phyloP scores from a whole-genome alignment of 2,329 filamentous ascomycete species.

The Penicillium vulpinum region DNA sequence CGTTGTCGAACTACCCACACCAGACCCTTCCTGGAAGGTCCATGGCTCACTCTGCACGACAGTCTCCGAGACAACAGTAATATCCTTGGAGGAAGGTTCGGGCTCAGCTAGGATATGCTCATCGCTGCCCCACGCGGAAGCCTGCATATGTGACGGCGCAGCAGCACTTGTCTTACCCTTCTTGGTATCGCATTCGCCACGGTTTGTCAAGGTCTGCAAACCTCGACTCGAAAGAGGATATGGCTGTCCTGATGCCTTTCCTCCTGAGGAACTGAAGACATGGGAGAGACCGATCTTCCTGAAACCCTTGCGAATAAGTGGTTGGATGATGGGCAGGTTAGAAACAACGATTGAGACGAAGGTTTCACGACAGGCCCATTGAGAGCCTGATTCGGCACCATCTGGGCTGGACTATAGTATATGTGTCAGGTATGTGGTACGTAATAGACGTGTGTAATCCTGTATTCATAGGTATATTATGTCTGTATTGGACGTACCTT shows the following conservation, averaged over 20 bases:
- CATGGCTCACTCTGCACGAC: slow-evolving; percentile 27
- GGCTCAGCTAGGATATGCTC: slow-evolving; percentile 25
- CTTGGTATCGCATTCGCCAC: slow-evolving; percentile 12
- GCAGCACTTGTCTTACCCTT: slow-evolving; percentile 12
- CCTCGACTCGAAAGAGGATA: slow-evolving; percentile 24
- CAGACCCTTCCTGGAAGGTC: background rate
- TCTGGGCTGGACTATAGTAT: slow-evolving; percentile 29
- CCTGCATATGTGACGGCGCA: slow-evolving; percentile 16
- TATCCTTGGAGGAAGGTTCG: slow-evolving; percentile 16
- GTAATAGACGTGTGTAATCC: background rate
- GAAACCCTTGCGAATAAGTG: slow-evolving; percentile 27
- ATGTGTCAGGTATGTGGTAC: background rate
- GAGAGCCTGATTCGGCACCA: slow-evolving; percentile 39
- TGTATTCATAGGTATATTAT: background rate
- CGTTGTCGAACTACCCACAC: slow-evolving; percentile 1
- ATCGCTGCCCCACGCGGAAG: slow-evolving; percentile 31
- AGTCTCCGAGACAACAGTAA: slow-evolving; percentile 30
- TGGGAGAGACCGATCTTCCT: slow-evolving; percentile 28
- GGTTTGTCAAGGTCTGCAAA: slow-evolving; percentile 14
- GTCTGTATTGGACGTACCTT: slow-evolving; percentile 24
- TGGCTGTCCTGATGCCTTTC: slow-evolving; percentile 18
- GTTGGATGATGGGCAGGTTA: slow-evolving; percentile 45
- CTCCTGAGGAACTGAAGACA: slow-evolving; percentile 27
- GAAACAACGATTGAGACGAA: slow-evolving; percentile 45
- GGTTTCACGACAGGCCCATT: slow-evolving; percentile 46